Percentiles rank a stretch among this genome's conserved stretches.
Evolutionary conservation across 306 rosid species (phyloP).

Genomic region (Prosopis cineraria): DNA sequence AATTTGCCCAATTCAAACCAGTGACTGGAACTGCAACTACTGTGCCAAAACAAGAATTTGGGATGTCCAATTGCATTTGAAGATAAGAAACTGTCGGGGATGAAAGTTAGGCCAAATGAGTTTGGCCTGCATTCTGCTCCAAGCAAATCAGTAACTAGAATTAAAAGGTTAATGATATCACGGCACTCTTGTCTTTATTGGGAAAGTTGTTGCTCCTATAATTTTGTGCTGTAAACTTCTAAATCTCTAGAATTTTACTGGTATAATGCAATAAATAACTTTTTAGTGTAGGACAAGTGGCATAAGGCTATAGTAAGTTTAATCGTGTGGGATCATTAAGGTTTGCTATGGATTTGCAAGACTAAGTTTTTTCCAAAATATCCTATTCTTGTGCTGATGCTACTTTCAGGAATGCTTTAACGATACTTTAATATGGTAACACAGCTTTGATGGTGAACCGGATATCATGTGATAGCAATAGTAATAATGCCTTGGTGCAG

Average conservation of each 20-base stretch:
- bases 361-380: not conserved
- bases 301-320: not conserved
- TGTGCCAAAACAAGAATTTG: not conserved
- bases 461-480: slow-evolving; percentile 65
- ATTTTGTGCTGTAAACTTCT: not conserved
- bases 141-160: not conserved
- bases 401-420: slow-evolving; percentile 72
- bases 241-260: not conserved
- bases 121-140: not conserved
- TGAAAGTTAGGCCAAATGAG: not conserved
- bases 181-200: not conserved
- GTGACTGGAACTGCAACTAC: not conserved
- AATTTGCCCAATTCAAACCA: not conserved
- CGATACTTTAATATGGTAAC: slow-evolving; percentile 80
- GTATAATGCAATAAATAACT: not conserved
- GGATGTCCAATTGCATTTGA: not conserved
- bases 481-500: slow-evolving; percentile 50
- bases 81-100: not conserved
- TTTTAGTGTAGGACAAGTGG: not conserved
- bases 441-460: slow-evolving; percentile 97
- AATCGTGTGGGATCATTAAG: not conserved
- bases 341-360: not conserved
- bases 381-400: slow-evolving; percentile 48
- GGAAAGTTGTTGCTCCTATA: not conserved
- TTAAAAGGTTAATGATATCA: not conserved